Base-by-base conservation (phyloP, 1,139 yeast species). In the Yamadazyma oceani region DNA sequence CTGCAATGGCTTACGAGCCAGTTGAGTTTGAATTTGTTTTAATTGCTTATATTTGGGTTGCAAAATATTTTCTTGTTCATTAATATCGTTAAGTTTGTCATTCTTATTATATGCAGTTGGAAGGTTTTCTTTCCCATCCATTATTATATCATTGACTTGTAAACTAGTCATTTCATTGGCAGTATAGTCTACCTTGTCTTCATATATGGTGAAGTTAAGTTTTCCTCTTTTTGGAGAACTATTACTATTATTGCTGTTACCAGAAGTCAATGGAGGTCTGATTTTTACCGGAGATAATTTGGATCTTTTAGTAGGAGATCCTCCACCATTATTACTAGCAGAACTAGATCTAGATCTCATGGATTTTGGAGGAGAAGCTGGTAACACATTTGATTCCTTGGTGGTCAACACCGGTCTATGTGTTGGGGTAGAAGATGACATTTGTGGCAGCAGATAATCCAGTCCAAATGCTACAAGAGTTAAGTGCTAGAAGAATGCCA, bases 61-160 rank as follows among this genome's bases (percentile, higher is more conserved):
- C 44, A 71, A 58, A 34, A 69, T 63, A 45, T 71, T 71, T 46
- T 71, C 77, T 51, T 71, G 75, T 50, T 71, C 74, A 7, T 40
- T 41, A n/a, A 25, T 12, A 15, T 17, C 6, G 16, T 34, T 32
- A 17, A 19, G 7, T 23, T 31, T 31, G 11, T 15, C 7, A 12
- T 15, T 14, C 10, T 24, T 14, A 11, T 29, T 15, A 11, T 15
- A 12, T 22, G 21, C 15, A 14, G 15, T 19, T 9, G 13, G 10
- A 14, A 21, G 16, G 28, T 48, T 48, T 32, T 49, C 53, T 37
- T 46, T 29, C 25, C 53, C 53, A 17, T 36, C 34, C 10, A 48
- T 26, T 15, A 35, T 50, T 25, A 49, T 41, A 26, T 48, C 52
- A 19, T 29, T 29, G 19, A 29, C 32, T 19, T 29, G 32, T 11